phyloP scores from a whole-genome alignment of 345 rosid genomes.

The Citrus medica region DNA sequence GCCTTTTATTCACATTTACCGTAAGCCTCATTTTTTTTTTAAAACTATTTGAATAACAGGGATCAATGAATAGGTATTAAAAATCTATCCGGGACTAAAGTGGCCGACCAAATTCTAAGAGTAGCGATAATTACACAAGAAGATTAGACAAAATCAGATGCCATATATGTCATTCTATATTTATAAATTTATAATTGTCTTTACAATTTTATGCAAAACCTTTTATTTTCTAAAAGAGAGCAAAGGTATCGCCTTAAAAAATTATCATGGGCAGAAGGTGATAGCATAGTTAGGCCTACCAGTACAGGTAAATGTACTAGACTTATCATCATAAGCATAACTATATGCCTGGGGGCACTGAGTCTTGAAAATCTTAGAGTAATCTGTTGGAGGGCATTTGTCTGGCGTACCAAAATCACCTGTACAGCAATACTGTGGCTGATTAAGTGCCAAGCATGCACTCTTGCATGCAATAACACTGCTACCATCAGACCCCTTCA shows the following conservation, averaged over 20 bases:
- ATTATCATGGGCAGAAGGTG: slow-evolving; percentile 36
- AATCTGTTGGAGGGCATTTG: slow-evolving; percentile 36
- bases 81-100: too few species aligned
- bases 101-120: too few species aligned
- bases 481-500: slow-evolving; percentile 17
- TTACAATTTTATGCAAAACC: neutral
- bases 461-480: slow-evolving; percentile 41
- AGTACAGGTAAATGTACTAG: slow-evolving; percentile 36
- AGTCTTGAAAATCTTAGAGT: slow-evolving; percentile 40
- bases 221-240: neutral
- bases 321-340: slow-evolving; percentile 44
- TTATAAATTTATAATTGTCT: too few species aligned
- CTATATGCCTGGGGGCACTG: slow-evolving; percentile 64
- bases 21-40: too few species aligned
- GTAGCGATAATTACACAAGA: too few species aligned
- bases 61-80: too few species aligned
- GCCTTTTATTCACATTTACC: neutral
- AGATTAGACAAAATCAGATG: too few species aligned
- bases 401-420: slow-evolving; percentile 20
- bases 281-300: slow-evolving; percentile 36
- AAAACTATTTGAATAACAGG: too few species aligned
- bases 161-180: too few species aligned
- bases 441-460: slow-evolving; percentile 32
- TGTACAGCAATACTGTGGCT: slow-evolving; percentile 45
- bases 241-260: neutral